Evolutionary conservation across 306 rosid species (phyloP), one percentile per base, ranked within the genome.

Genomic region (Citrullus amarus): DNA sequence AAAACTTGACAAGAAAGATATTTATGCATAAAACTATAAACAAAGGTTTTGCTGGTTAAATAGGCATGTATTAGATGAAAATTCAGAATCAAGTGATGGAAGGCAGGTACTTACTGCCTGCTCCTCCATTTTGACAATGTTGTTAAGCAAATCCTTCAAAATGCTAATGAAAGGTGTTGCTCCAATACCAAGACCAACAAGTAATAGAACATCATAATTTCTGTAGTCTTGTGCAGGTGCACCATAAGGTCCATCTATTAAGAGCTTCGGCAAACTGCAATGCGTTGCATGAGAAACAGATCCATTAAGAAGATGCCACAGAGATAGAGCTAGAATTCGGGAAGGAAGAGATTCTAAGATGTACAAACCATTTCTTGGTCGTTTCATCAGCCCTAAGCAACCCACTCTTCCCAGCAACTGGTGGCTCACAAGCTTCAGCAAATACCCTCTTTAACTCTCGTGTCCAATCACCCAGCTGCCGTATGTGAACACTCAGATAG

Each of bases 381-480:
- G 97, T 92, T 82, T 96, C 99, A 82, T 96, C 99, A 77, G 99
- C 99, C 85, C 99, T 86, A 41, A 96, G 96, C 70, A 91, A 91
- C 50, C 99, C 99, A 79, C 99, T 96, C 91, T 88, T 96, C 83
- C 99, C 99, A 9, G 93, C 82, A 13, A 85, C 91, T n/a, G 99
- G 96, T 85, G 93, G 87, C 83, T 92, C 98, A 81, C 99, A 93
- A 53, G 91, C 98, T 80, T 89, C 97, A 34, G 98, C 88, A 79
- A 96, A 96, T 22, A 96, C 89, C 82, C 97, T 90, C 84, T 90
- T 96, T 57, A 96, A 97, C 82, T 96, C 99, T 85, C 86, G 98
- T 59, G 99, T 96, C 99, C 99, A 96, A 78, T 96, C 99, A 77
- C 99, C 99, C 38, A 96, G 91, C 91, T 96, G 99, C 80, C 99